Base-by-base conservation (phyloP, 1,139 yeast genomes). In the Kazachstania sp. region DNA sequence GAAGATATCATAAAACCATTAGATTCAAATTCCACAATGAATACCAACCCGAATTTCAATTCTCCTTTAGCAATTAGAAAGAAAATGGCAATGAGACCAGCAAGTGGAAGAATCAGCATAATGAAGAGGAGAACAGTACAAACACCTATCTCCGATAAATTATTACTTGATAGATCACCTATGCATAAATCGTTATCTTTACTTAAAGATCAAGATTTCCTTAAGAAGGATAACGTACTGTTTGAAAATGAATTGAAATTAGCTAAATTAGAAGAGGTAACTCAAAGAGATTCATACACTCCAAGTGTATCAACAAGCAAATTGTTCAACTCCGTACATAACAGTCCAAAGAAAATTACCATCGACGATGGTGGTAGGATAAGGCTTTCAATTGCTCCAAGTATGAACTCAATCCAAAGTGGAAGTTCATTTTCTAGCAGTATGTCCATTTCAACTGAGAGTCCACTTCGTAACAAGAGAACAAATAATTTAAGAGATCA, bases 71-170 rank as follows among this genome's bases (percentile, higher is more conserved):
- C 31, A 4, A n/a, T 18, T 19, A 32, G 32, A 13, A 40, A 44
- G 39, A 47, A 43, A 32, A 51, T 53, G 7, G 55, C 49, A 1
- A 48, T 57, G 5, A 52, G 61, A 44, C 61, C 62, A 19, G 56
- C 65, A 3, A 63, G 67, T 46, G 68, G 68, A 9, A 54, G 68
- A 40, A 63, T 64, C 8, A 64, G 68, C 45, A 56, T 61, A 37
- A 39, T 49, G 3, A 59, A 54, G 41, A 49, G 53, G 18, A 42
- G 49, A 15, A 53, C 45, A 1, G 39, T 43, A 8, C 39, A 41
- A 11, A 46, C 49, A 15, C 39, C 49, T 18, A 41, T 30, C 20
- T 13, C 23, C 5, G 23, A 19, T 13, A 16, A 34, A 9, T 23
- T 36, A 5, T 26, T 36, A 18, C 18, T 4, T 11, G 29, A 18